phyloP scores from a whole-genome alignment of 106 monocot species.

The Iris macrosiphon region DNA sequence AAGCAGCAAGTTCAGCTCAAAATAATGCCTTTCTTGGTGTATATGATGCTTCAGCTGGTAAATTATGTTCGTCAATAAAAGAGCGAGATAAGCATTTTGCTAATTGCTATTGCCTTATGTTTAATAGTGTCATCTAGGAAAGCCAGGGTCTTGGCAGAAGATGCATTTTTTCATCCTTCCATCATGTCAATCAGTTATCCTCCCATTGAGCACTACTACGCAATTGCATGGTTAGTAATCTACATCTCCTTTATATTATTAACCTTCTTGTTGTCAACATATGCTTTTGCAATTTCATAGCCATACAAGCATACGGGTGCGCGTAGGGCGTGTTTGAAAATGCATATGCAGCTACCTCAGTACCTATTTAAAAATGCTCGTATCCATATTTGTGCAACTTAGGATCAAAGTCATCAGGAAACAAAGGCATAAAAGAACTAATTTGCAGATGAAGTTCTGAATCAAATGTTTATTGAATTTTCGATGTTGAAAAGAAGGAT shows the following conservation, averaged over 20 bases:
- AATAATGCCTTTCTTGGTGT: conserved; percentile 58
- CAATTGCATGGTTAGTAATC: conserved; percentile 90
- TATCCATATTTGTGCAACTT: too few relatives aligned
- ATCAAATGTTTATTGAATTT: too few relatives aligned
- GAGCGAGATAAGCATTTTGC: not conserved
- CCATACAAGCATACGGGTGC: not conserved
- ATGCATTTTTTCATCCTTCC: conserved; percentile 97
- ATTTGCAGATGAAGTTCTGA: too few relatives aligned
- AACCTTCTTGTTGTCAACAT: not conserved
- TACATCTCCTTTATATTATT: not conserved
- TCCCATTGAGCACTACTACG: conserved; percentile 85
- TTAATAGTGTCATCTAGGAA: conserved; percentile 51
- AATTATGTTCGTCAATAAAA: not conserved
- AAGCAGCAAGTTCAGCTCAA: conserved; percentile 62
- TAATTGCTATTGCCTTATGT: not conserved
- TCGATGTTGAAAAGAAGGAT: too few relatives aligned
- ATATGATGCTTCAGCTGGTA: conserved; percentile 83
- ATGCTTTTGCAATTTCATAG: not conserved
- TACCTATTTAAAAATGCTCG: too few relatives aligned
- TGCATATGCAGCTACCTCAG: too few relatives aligned
- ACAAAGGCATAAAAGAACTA: too few relatives aligned
- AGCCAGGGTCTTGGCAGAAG: conserved; percentile 91
- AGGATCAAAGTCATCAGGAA: too few relatives aligned
- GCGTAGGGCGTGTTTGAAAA: too few relatives aligned
- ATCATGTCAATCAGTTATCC: conserved; percentile 98